These are phyloP conservation scores for Trichoderma aggressivum DNA, from an alignment of 2,329 filamentous ascomycete species.

Conservation along the genomic window DNA sequence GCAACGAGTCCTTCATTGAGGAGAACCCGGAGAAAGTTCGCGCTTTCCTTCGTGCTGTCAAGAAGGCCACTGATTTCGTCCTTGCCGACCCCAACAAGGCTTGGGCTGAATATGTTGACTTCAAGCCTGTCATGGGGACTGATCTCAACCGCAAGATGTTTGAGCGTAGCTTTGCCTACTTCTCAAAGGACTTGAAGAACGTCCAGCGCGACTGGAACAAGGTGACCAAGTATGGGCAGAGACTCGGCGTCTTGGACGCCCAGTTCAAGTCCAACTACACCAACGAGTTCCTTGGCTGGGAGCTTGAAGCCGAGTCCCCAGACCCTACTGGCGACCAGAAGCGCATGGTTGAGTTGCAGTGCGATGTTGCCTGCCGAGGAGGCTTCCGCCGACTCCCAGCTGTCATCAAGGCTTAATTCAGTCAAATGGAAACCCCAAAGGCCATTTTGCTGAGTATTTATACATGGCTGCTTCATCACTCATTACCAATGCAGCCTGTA, in stretches of 20 bases:
- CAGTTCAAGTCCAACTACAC: constrained; percentile 71
- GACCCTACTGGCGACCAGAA: constrained; percentile 73
- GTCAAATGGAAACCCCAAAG: background rate
- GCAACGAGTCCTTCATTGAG: constrained; percentile 67
- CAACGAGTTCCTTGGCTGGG: constrained; percentile 67
- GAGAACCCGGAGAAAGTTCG: constrained; percentile 62
- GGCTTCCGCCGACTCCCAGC: constrained; percentile 55
- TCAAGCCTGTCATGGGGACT: constrained; percentile 68
- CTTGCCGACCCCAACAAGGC: constrained; percentile 60
- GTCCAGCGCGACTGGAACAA: constrained; percentile 72
- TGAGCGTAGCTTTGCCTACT: constrained; percentile 74
- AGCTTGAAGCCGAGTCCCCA: constrained; percentile 58
- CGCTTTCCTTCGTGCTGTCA: constrained; percentile 69
- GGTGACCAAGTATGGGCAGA: constrained; percentile 73
- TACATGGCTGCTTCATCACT: background rate
- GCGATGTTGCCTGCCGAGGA: constrained; percentile 60
- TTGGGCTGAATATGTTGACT: constrained; percentile 66
- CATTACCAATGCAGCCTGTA: background rate
- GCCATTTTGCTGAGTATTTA: background rate
- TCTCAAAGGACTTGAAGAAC: constrained; percentile 71
- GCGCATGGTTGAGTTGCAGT: constrained; percentile 67
- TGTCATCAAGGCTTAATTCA: background rate
- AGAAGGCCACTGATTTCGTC: constrained; percentile 70
- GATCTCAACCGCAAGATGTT: constrained; percentile 74
- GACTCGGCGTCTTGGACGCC: constrained; percentile 63